These are phyloP conservation scores for Physaria fendleri DNA, from an alignment of 345 rosid species.

Conservation along the genomic window DNA sequence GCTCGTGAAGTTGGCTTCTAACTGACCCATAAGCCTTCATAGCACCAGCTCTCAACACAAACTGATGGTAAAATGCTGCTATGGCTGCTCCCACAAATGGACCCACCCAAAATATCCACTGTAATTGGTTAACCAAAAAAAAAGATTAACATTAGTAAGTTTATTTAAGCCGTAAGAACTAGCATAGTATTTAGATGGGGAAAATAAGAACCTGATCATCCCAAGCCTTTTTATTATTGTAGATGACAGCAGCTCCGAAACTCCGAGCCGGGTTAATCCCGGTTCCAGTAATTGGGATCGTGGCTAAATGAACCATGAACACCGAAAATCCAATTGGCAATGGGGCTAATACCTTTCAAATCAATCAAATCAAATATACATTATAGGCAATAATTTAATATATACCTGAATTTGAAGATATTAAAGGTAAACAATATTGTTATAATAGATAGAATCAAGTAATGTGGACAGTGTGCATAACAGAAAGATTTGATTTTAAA, in stretches of 20 bases:
- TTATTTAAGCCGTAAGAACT: too few species aligned
- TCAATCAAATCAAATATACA: not conserved
- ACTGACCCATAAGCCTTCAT: constrained; percentile 78
- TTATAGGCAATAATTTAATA: too few species aligned
- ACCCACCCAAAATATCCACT: constrained; percentile 95
- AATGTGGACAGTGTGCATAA: too few species aligned
- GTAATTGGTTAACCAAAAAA: not conserved
- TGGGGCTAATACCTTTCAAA: constrained; percentile 69
- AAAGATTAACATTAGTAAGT: not conserved
- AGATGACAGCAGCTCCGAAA: constrained; percentile 72
- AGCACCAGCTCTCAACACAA: constrained; percentile 77
- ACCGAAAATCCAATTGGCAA: constrained; percentile 88
- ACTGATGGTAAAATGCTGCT: constrained; percentile 87
- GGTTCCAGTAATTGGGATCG: constrained; percentile 83
- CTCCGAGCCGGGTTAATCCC: constrained; percentile 93
- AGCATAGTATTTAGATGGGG: not conserved
- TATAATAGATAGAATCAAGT: too few species aligned
- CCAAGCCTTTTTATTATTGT: constrained; percentile 52
- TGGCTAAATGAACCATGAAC: constrained; percentile 90
- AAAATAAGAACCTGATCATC: constrained; percentile 53
- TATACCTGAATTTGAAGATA: too few species aligned
- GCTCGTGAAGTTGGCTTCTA: constrained; percentile 58
- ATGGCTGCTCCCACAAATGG: constrained; percentile 79
- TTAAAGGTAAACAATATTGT: too few species aligned
- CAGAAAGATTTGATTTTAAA: not conserved